Percentiles rank a stretch among this genome's conserved stretches.
Conservation (phyloP, 2,329 filamentous ascomycete genomes). For the Cladosporium sp. region DNA sequence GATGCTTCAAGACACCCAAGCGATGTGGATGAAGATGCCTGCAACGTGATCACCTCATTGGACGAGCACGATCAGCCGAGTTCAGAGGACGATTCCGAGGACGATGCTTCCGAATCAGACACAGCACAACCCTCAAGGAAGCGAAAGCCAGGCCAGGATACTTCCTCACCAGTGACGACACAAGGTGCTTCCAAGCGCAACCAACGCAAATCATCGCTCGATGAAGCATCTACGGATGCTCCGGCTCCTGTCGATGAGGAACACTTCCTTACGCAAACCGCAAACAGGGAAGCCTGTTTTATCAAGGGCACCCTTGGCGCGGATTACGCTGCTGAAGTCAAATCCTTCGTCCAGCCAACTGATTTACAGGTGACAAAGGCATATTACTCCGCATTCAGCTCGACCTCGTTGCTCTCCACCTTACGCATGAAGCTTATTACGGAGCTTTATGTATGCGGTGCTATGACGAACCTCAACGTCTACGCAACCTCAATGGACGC, state of each 20-base stretch:
- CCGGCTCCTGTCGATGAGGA: conserved; percentile 42
- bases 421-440: conserved; percentile 85
- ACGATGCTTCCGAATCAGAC: conserved; percentile 10
- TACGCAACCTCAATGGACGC: conserved; percentile 91
- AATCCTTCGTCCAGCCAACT: conserved; percentile 50
- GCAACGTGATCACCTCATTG: conserved; percentile 13
- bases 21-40: conserved; percentile 7
- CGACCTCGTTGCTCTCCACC: conserved; percentile 70
- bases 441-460: conserved; percentile 85
- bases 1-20: conserved; percentile 29
- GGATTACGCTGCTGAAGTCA: conserved; percentile 52
- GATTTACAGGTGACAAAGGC: conserved; percentile 66
- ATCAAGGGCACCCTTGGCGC: conserved; percentile 47
- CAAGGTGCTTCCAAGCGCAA: neutral
- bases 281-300: conserved; percentile 44
- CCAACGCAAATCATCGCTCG: conserved; percentile 6
- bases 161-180: neutral
- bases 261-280: conserved; percentile 44
- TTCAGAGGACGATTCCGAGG: conserved; percentile 5
- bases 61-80: neutral
- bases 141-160: conserved; percentile 3
- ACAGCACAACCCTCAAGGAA: conserved; percentile 8
- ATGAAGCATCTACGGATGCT: neutral
- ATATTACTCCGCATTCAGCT: conserved; percentile 84
- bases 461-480: conserved; percentile 82